Conservation (phyloP, 495 filamentous ascomycete species). For the Penicillium paxilli region DNA sequence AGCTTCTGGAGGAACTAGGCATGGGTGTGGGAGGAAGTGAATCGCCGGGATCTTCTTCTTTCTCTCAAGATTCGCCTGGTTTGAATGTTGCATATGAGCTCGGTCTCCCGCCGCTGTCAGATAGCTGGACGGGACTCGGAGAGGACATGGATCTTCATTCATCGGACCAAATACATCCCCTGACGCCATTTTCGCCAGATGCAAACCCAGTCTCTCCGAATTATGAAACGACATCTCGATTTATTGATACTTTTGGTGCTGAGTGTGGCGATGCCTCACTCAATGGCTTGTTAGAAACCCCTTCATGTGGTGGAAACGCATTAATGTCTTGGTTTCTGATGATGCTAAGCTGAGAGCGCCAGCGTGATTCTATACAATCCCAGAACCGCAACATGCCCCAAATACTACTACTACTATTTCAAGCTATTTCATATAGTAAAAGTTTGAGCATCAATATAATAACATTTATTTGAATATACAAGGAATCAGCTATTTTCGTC, state of each 20-base stretch:
- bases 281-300: neutral
- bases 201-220: constrained; percentile 6
- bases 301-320: neutral
- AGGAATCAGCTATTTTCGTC: neutral
- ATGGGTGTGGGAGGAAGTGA: constrained; percentile 41
- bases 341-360: neutral
- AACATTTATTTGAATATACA: too few relatives aligned
- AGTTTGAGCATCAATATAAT: too few relatives aligned
- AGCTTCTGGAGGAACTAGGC: constrained; percentile 33
- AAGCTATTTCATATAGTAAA: too few relatives aligned
- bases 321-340: neutral
- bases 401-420: too few relatives aligned
- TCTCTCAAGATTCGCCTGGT: constrained; percentile 34
- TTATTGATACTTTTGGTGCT: constrained; percentile 69
- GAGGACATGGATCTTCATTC: constrained; percentile 27
- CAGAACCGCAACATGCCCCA: too few relatives aligned
- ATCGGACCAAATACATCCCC: neutral
- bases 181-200: constrained; percentile 5
- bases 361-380: too few relatives aligned
- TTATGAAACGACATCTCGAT: constrained; percentile 23
- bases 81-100: constrained; percentile 25
- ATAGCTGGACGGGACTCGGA: constrained; percentile 38
- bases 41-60: constrained; percentile 34
- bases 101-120: constrained; percentile 32
- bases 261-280: constrained; percentile 69